phyloP scores from a whole-genome alignment of 2,329 filamentous ascomycete species.

The Beauveria asiatica region DNA sequence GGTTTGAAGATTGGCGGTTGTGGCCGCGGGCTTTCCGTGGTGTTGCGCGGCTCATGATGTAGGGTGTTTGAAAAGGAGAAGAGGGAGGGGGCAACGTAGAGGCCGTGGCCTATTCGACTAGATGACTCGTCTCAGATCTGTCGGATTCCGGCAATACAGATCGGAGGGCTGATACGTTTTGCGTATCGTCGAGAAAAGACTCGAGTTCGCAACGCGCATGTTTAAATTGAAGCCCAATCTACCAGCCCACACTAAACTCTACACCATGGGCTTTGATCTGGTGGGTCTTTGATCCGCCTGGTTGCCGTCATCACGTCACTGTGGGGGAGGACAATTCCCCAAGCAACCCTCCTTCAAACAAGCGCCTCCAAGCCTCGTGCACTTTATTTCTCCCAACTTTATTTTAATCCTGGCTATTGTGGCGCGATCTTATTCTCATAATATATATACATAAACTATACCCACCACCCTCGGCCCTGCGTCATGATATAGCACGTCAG shows the following conservation, averaged over 20 bases:
- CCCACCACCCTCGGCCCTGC: background rate
- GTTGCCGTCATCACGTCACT: constrained; percentile 8
- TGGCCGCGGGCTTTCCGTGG: constrained; percentile 30
- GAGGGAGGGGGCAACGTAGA: background rate
- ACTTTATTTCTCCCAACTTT: background rate
- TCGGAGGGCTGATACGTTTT: background rate
- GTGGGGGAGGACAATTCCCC: constrained; percentile 5
- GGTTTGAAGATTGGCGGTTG: constrained; percentile 32
- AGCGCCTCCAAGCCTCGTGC: background rate
- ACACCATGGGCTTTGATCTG: background rate
- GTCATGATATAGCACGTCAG: constrained; percentile 13
- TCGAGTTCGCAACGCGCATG: background rate
- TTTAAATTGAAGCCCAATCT: background rate
- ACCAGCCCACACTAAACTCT: background rate
- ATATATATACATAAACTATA: background rate
- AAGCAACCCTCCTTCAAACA: background rate
- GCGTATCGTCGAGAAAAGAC: background rate
- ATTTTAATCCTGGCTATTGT: background rate
- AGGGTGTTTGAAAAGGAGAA: background rate
- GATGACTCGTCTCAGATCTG: background rate
- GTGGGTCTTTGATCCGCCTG: background rate
- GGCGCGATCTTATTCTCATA: background rate
- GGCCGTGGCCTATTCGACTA: background rate
- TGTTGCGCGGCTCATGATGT: constrained; percentile 35
- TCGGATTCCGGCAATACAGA: too few relatives aligned